Conservation (phyloP, 768 basidiomycete species). For the Rhizopogon rudus region DNA sequence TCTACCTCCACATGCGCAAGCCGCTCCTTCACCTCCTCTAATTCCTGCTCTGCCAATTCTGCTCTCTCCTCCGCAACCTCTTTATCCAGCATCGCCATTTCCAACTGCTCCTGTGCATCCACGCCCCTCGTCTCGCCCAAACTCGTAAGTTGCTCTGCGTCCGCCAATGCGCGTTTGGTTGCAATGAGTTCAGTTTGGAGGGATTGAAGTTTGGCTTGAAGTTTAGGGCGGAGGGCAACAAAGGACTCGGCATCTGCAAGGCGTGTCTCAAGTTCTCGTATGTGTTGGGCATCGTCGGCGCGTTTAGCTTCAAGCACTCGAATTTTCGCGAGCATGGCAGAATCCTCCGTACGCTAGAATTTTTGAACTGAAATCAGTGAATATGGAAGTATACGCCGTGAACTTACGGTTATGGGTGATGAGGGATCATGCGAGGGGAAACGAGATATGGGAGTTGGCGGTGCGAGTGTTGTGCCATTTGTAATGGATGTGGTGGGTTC, state of each 20-base stretch:
- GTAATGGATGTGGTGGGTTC: conserved; percentile 12
- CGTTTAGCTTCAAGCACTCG: conserved; percentile 85
- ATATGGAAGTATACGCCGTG: neutral
- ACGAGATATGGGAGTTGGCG: neutral
- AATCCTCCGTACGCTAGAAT: conserved; percentile 30
- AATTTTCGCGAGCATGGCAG: conserved; percentile 62
- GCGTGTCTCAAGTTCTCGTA: conserved; percentile 83
- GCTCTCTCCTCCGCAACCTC: conserved; percentile 94
- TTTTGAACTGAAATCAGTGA: conserved; percentile 7
- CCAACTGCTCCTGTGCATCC: conserved; percentile 85
- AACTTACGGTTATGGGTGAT: conserved; percentile 20
- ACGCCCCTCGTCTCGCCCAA: conserved; percentile 64
- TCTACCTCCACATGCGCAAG: conserved; percentile 81
- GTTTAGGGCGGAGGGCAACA: conserved; percentile 79
- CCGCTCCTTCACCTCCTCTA: conserved; percentile 76
- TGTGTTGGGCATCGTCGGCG: conserved; percentile 77
- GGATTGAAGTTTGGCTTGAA: conserved; percentile 81
- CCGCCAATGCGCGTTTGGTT: conserved; percentile 71
- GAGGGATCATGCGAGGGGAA: conserved; percentile 13
- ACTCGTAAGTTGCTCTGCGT: conserved; percentile 68
- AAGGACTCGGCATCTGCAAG: conserved; percentile 82
- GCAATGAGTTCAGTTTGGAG: conserved; percentile 77
- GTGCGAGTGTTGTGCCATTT: neutral
- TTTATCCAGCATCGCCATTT: conserved; percentile 93
- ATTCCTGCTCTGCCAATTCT: conserved; percentile 71